Evolutionary conservation across 2,329 filamentous ascomycete genomes (phyloP).

Genomic region (Penicillium sp.): DNA sequence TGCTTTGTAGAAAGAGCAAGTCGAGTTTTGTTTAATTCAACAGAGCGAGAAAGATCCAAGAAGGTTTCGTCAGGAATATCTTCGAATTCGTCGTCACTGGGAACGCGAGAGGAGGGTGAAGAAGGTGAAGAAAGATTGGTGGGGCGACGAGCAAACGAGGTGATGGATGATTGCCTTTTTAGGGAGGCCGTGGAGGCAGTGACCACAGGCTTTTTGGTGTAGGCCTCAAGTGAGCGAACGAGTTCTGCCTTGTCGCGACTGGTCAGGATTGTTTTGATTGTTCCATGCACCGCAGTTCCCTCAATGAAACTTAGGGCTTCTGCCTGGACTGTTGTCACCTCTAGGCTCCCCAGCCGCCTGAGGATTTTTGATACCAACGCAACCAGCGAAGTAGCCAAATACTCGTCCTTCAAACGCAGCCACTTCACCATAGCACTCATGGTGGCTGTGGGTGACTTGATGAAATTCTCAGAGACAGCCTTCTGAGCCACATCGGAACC

Average conservation of each 20-base stretch:
- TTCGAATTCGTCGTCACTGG: slow-evolving; percentile 37
- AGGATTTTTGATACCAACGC: slow-evolving; percentile 79
- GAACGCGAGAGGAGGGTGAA: slow-evolving; percentile 27
- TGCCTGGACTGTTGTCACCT: slow-evolving; percentile 60
- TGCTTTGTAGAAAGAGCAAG: slow-evolving; percentile 28
- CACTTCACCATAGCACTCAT: slow-evolving; percentile 72
- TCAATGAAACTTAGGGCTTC: slow-evolving; percentile 59
- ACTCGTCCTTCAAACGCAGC: slow-evolving; percentile 82
- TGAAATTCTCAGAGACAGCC: slow-evolving; percentile 47
- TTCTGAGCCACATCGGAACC: slow-evolving; percentile 38
- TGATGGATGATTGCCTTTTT: slow-evolving; percentile 42
- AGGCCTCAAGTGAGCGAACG: slow-evolving; percentile 53
- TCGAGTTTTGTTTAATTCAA: slow-evolving; percentile 39
- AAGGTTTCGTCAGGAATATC: slow-evolving; percentile 39
- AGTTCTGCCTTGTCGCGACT: slow-evolving; percentile 81
- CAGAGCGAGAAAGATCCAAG: slow-evolving; percentile 37
- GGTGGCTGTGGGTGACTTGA: slow-evolving; percentile 59
- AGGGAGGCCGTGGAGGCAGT: slow-evolving; percentile 36
- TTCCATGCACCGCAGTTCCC: slow-evolving; percentile 48
- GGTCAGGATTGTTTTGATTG: slow-evolving; percentile 71
- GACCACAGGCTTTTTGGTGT: slow-evolving; percentile 42
- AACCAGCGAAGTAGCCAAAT: slow-evolving; percentile 75
- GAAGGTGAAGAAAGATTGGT: slow-evolving; percentile 32
- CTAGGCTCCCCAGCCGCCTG: slow-evolving; percentile 68
- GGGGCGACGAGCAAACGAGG: slow-evolving; percentile 34